Percentiles rank a stretch among this genome's conserved stretches.
These are phyloP conservation scores for Candida endomychidarum DNA, from an alignment of 805 yeast genomes.

Conservation along the genomic window DNA sequence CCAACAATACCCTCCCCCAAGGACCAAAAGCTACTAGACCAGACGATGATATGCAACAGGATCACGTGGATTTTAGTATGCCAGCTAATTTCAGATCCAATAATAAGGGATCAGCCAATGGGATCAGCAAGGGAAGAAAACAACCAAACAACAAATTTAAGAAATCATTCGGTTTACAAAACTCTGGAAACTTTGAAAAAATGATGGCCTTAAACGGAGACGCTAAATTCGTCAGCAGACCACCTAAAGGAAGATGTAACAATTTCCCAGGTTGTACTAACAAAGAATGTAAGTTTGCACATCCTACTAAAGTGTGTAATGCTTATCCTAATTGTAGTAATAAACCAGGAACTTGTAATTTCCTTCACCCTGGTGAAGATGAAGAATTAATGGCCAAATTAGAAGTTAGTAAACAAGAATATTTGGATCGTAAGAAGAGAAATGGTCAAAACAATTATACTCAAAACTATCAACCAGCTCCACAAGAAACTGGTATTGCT, in stretches of 20 bases:
- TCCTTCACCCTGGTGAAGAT: slow-evolving; percentile 83
- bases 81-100: slow-evolving; percentile 10
- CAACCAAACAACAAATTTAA: slow-evolving; percentile 15
- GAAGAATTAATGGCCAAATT: slow-evolving; percentile 66
- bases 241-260: slow-evolving; percentile 64
- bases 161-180: slow-evolving; percentile 36
- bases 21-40: slow-evolving; percentile 1
- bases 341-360: slow-evolving; percentile 79
- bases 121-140: slow-evolving; percentile 24
- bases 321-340: slow-evolving; percentile 77
- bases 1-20: too few relatives aligned
- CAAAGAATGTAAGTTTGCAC: slow-evolving; percentile 70
- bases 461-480: slow-evolving; percentile 16
- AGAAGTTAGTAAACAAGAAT: slow-evolving; percentile 59
- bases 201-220: slow-evolving; percentile 28
- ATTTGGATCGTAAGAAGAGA: slow-evolving; percentile 38
- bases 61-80: slow-evolving; percentile 15
- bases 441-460: slow-evolving; percentile 3
- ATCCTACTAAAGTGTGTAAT: slow-evolving; percentile 76
- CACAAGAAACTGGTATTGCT: slow-evolving; percentile 46
- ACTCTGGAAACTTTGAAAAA: slow-evolving; percentile 42
- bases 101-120: slow-evolving; percentile 5
- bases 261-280: slow-evolving; percentile 71
- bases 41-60: slow-evolving; percentile 13
- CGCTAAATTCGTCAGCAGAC: slow-evolving; percentile 39